Evolutionary conservation across 129 eudicot genomes (phyloP), one percentile per base, ranked within the genome.

Genomic region (Ambrosia artemisiifolia): DNA sequence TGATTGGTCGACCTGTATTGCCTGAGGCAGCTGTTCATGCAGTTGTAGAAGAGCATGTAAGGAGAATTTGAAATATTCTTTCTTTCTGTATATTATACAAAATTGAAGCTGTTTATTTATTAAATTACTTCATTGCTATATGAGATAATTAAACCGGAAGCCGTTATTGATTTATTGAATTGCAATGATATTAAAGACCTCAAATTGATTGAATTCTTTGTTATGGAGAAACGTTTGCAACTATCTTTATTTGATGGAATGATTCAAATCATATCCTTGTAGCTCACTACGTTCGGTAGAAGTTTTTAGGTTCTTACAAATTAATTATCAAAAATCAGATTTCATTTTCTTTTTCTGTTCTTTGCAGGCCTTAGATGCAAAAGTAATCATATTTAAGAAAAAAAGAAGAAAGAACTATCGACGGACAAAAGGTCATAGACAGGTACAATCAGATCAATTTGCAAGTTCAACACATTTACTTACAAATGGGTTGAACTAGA

Each of bases 391-490:
- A 80, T 93, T 93, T 74, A 93, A 90, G 90, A 93, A 93, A 83
- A 93, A 93, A 82, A 90, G 96, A 76, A 77, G 98, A 67, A 93
- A 93, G 96, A 93, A 93, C 70, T 93, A 93, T 80, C 85, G 98
- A 68, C 82, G 96, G 78, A 90, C 83, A 9, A 93, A 84, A 63
- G 98, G 98, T 34, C 98, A 90, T 63, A 84, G 98, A 32, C 98
- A 93, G 96, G 98, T 93, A 85, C 79, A 20, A 36, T 71, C 36
- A 19, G 14, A 63, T 67, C 11, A 34, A 13, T 24, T 54, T 14
- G 12, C 19, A 48, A 6, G 20, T 32, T 49, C 14, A 30, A 30
- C 46, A 42, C 42, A 16, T 30, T 67, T 46, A 44, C 60, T 5
- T 69, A 36, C 50, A 69, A 68, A 51, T 34, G 16, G 5, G 74